Evolutionary conservation across 768 basidiomycete genomes (phyloP), one percentile per base, ranked within the genome.

Genomic region (Hypholoma fasciculare): DNA sequence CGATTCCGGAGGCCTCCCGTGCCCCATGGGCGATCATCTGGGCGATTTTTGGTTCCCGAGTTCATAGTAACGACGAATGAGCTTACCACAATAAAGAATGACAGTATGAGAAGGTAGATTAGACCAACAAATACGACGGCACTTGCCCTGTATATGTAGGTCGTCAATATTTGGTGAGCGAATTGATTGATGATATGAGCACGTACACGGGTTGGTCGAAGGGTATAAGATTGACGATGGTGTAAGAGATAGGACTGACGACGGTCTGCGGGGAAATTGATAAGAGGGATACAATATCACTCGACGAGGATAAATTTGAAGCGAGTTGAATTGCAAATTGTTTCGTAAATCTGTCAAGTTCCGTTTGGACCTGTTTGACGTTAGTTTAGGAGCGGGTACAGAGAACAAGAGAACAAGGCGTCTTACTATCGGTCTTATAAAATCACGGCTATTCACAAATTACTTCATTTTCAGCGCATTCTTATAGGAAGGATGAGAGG

Each of bases 171-270:
- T 37, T 16, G 14, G 11, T 37, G 19, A 51, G n/a, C 38, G 34
- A 27, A 42, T 8, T 6, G 42, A 30, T 12, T 7, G 16, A 30
- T 44, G 30, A 49, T 7, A 39, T 19, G 46, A 34, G 12, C 7
- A 72, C 84, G n/a, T 77, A 87, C 85, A 82, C 83, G 34, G 86
- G 80, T 17, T 81, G 69, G 63, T 87, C 78, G 58, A 88, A 89
- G 0, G 88, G 86, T 37, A 79, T 71, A 1, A 85, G 63, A 59
- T 89, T 87, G 44, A 73, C 55, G 30, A 83, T 59, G 1, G 67
- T 78, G 60, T 79, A 87, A 14, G 66, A 72, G 3, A 86, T 63
- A 0, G 88, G 85, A 11, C 71, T 63, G 2, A 75, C 70, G 34
- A 89, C 65, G 0, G 83, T 75, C 53, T 75, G 72, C 0, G 88